A percentile compares a stretch with the other conserved stretches of the same genome.
Evolutionary conservation across 1,284 basidiomycete genomes (phyloP).

Genomic region (Ceratobasidium sp.): DNA sequence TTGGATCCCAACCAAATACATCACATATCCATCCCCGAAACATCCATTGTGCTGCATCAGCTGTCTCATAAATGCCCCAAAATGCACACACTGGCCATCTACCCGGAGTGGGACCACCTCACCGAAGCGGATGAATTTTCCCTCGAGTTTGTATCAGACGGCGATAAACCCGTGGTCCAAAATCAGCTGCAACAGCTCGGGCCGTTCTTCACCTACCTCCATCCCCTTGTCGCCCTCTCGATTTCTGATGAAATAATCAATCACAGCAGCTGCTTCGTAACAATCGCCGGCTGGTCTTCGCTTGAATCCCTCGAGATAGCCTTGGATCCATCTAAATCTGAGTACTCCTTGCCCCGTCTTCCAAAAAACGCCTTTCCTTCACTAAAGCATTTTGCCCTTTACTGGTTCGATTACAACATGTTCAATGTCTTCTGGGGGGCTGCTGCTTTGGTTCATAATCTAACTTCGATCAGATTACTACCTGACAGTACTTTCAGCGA

Average conservation of each 20-base stretch:
- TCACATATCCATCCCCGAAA: background rate
- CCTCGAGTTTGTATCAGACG: background rate
- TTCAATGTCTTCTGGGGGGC: background rate
- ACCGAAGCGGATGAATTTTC: background rate
- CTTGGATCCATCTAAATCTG: background rate
- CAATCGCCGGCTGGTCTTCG: background rate
- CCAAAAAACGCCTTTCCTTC: background rate
- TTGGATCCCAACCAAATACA: background rate
- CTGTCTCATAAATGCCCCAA: background rate
- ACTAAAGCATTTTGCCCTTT: background rate
- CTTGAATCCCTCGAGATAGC: background rate
- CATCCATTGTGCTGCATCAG: background rate
- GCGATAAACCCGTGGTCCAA: background rate
- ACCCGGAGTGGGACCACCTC: background rate
- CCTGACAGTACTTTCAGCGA: background rate
- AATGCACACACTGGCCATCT: background rate
- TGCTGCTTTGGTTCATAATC: background rate
- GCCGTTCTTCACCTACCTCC: too few relatives aligned
- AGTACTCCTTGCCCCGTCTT: background rate
- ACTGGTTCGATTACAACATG: background rate
- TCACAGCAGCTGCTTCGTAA: background rate
- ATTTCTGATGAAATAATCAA: background rate
- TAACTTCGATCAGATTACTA: background rate
- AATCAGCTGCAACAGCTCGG: background rate
- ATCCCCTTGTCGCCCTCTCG: background rate